Conservation (phyloP, 2,329 filamentous ascomycete genomes). For the Talaromyces sp. region DNA sequence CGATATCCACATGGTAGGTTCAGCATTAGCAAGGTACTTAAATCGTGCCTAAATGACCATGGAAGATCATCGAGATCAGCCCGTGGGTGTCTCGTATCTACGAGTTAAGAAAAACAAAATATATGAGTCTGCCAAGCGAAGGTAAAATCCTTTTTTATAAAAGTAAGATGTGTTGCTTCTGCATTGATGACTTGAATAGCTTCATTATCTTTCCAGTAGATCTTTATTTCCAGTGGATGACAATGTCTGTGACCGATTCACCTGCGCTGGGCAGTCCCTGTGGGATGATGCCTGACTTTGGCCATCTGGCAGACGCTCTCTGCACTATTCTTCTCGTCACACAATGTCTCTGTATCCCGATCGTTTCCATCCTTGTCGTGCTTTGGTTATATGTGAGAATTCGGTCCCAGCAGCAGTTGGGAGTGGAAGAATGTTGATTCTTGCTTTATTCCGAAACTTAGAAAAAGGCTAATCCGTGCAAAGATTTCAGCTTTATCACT, state of each 20-base stretch:
- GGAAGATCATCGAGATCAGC: no score
- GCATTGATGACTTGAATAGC: no score
- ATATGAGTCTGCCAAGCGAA: no score
- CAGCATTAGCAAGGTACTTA: no score
- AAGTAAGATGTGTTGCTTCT: no score
- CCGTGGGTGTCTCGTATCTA: no score
- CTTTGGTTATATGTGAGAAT: slow-evolving; percentile 31
- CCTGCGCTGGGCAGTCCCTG: slow-evolving; percentile 19
- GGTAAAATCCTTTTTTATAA: no score
- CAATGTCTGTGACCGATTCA: not conserved
- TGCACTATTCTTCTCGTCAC: slow-evolving; percentile 34
- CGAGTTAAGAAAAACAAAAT: no score
- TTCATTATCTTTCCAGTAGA: no score
- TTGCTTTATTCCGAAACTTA: not conserved
- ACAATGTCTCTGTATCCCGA: slow-evolving; percentile 35
- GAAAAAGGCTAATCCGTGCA: slow-evolving; percentile 10
- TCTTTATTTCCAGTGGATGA: no score
- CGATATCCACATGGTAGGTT: no score
- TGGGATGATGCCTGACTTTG: slow-evolving; percentile 21
- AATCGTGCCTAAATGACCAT: no score
- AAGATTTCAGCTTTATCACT: slow-evolving; percentile 18
- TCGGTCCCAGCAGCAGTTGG: slow-evolving; percentile 30
- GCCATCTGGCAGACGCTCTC: slow-evolving; percentile 27
- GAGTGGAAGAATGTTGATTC: slow-evolving; percentile 35
- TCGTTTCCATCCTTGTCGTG: slow-evolving; percentile 30